phyloP scores from a whole-genome alignment of 345 rosid species.

The Melastoma malabathricum region DNA sequence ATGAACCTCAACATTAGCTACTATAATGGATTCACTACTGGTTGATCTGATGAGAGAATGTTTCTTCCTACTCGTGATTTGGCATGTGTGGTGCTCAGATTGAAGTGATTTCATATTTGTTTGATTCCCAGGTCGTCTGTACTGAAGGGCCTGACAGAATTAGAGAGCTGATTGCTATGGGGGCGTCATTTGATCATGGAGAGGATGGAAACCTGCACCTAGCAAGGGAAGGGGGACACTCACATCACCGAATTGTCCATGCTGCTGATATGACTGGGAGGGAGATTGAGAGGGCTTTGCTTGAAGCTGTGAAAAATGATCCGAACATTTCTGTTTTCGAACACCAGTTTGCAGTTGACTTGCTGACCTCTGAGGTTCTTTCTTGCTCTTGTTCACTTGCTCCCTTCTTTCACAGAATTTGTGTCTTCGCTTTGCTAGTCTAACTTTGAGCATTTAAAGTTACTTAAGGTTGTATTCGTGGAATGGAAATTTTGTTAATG shows the following conservation, averaged over 20 bases:
- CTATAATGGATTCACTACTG: too few species aligned
- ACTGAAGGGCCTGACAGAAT: conserved; percentile 96
- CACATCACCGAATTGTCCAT: conserved; percentile 85
- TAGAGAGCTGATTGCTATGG: conserved; percentile 82
- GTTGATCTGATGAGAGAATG: not conserved
- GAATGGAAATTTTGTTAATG: too few species aligned
- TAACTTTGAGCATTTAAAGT: not conserved
- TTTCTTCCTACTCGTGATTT: not conserved
- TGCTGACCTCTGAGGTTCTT: conserved; percentile 75
- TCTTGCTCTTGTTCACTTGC: not conserved
- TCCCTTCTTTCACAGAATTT: not conserved
- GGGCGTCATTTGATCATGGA: conserved; percentile 84
- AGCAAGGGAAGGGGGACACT: conserved; percentile 97
- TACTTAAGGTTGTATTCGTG: too few species aligned
- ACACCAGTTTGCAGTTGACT: conserved; percentile 83
- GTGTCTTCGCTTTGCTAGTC: not conserved
- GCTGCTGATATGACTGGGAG: conserved; percentile 99
- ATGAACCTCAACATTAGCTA: too few species aligned
- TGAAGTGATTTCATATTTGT: conserved; percentile 1
- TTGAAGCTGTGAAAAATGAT: conserved; percentile 64
- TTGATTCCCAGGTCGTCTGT: conserved; percentile 60
- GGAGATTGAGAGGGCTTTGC: conserved; percentile 90
- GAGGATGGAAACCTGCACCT: conserved; percentile 95
- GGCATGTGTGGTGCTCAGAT: too few species aligned
- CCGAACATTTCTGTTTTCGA: conserved; percentile 69